Evolutionary conservation across 2,329 filamentous ascomycete species (phyloP), one percentile per base, ranked within the genome.

Genomic region (Scedosporium minutisporum): DNA sequence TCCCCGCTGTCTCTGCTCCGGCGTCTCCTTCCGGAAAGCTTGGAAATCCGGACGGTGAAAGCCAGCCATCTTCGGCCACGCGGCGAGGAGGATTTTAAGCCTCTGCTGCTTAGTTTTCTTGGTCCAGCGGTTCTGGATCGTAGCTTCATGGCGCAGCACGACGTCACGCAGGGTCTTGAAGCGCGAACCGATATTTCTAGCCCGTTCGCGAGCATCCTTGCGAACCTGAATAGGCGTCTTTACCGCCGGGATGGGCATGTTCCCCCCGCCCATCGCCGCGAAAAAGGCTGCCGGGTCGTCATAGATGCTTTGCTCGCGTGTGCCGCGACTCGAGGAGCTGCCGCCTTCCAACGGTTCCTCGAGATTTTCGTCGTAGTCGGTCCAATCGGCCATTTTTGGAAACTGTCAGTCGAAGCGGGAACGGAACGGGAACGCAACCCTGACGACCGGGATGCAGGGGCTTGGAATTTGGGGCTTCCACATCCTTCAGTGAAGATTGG

Each of bases 21-120:
- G 12, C 3, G 64, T 41, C 16, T 71, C 65, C 41, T 66, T 69
- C n/a, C 66, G 68, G 23, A 74, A 72, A 12, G 72, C 74, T 3
- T 67, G 68, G 25, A 83, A 80, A 63, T 86, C 83, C 0, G 83
- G 82, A 0, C 81, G 79, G 68, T 86, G 82, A 0, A 61, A 66
- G 0, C 65, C 57, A 0, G 81, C 67, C 75, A 87, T 84, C 21
- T 72, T 70, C 0, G 81, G 81, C 79, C 79, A 83, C 1, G 72
- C 73, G 18, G 71, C 66, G 1, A 80, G 67, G 2, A 87, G 69
- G 3, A 83, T 71, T 3, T 76, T 72, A 9, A 73, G 71, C n/a
- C 78, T 73, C 68, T 85, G 78, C 16, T 71, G 59, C 12, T 72
- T 74, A 1, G 74, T 78, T 70, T 83, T 84, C 67, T 85, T 85